These are phyloP conservation scores for Diversispora eburnea DNA, from an alignment of 192 early-diverging fungal genomes.

Conservation along the genomic window DNA sequence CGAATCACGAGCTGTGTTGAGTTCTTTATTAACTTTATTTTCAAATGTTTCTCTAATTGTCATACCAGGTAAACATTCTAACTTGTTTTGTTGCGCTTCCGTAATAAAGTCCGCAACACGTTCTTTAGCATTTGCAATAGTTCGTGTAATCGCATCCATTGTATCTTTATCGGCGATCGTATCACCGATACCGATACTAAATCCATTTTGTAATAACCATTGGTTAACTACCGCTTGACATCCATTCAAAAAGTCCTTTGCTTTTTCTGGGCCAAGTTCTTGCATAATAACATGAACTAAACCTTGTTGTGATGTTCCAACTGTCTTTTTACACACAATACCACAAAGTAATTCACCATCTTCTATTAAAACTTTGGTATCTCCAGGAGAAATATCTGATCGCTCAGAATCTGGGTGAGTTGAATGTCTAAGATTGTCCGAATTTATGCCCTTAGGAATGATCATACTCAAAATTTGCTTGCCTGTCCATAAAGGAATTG, in stretches of 20 bases:
- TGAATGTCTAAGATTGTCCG: constrained; percentile 62
- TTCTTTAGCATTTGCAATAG: constrained; percentile 71
- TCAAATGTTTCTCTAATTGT: constrained; percentile 92
- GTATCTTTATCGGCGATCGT: constrained; percentile 86
- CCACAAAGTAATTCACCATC: constrained; percentile 91
- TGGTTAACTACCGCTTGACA: constrained; percentile 92
- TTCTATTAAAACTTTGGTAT: constrained; percentile 87
- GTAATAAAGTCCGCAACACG: constrained; percentile 77
- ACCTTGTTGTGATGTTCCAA: constrained; percentile 81
- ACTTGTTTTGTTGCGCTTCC: constrained; percentile 77
- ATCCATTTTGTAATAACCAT: constrained; percentile 92
- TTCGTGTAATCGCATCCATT: constrained; percentile 72
- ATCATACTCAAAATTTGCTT: constrained; percentile 95
- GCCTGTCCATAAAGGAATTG: constrained; percentile 95
- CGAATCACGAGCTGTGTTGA: constrained; percentile 88
- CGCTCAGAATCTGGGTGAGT: constrained; percentile 78
- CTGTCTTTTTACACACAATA: constrained; percentile 93
- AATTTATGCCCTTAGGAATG: constrained; percentile 92
- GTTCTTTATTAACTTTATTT: constrained; percentile 74
- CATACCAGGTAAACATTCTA: constrained; percentile 87
- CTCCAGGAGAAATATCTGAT: constrained; percentile 78
- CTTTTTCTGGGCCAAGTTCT: constrained; percentile 83
- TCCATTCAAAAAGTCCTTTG: constrained; percentile 89
- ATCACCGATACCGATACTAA: constrained; percentile 97
- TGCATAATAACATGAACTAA: constrained; percentile 94